Evolutionary conservation across 2,329 filamentous ascomycete species (phyloP), one percentile per base, ranked within the genome.

Genomic region (Aspergillus hortae): DNA sequence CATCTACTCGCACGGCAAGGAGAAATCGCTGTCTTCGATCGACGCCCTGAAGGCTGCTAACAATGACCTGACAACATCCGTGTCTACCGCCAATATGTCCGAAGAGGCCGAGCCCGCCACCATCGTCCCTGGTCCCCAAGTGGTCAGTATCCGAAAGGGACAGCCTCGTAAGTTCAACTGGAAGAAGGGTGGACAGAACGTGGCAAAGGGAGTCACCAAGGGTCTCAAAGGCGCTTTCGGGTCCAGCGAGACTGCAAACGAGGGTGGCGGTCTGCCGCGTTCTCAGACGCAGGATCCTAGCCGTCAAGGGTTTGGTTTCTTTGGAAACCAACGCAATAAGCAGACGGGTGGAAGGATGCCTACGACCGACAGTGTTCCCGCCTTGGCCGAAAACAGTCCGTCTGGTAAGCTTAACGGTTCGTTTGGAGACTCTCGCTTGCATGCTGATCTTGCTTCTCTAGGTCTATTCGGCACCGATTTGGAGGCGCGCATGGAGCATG

Each of bases 81-180:
- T 85, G 61, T 77, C 87, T 47, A 77, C 80, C 19, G 64, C 66
- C 30, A 70, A 68, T 47, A 77, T 81, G 56, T 80, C 82, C 15
- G 87, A 89, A 43, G 90, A 94, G 38, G 79, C 74, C 7, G 84
- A 86, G 58, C 75, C 80, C 12, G 75, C 76, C 6, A 80, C 81
- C 0, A 73, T 87, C 45, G 70, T 84, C 56, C 79, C 85, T 25
- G 88, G 90, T 2, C 92, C 94, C n/a, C 94, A 95, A 55, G 89
- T 97, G 32, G 89, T 97, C 55, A 95, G 94, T 63, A 95, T 97
- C 56, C 86, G 91, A 63, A 97, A 96, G 75, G 91, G 89, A 27
- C 91, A 96, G 67, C 85, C 88, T 49, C 95, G 91, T 77, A 97
- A 96, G 71, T 96, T 96, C 75, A 96, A 96, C 75, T 97, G 94